Conservation (phyloP, 768 basidiomycete species). For the Naematelia aurantialba region DNA sequence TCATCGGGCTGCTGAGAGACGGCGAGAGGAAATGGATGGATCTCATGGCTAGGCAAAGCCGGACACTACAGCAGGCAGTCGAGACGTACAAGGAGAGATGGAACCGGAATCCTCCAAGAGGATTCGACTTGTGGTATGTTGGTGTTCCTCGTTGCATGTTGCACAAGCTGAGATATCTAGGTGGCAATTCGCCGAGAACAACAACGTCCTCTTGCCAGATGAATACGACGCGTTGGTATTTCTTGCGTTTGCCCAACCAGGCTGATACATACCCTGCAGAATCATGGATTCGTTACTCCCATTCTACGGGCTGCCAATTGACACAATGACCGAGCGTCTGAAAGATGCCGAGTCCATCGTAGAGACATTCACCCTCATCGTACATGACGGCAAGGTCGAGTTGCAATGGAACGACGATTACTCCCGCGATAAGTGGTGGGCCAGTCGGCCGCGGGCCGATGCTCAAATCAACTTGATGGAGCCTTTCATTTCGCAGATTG, state of each 20-base stretch:
- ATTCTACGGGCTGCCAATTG: conserved; percentile 47
- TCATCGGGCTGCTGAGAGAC: conserved; percentile 74
- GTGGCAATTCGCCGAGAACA: conserved; percentile 46
- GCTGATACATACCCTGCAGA: conserved; percentile 15
- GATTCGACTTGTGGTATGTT: conserved; percentile 80
- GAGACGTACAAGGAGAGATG: conserved; percentile 77
- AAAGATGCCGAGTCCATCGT: conserved; percentile 45
- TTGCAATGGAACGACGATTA: conserved; percentile 52
- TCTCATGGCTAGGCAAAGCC: conserved; percentile 71
- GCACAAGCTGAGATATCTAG: conserved; percentile 7
- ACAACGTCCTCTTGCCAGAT: conserved; percentile 48
- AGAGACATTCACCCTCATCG: conserved; percentile 51
- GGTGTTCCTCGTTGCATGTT: neutral
- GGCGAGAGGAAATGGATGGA: conserved; percentile 70
- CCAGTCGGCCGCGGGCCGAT: conserved; percentile 49
- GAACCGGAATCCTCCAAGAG: conserved; percentile 72
- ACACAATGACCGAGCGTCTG: conserved; percentile 43
- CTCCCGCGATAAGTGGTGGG: conserved; percentile 50
- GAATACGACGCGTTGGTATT: conserved; percentile 48
- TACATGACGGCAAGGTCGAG: conserved; percentile 50
- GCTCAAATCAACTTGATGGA: conserved; percentile 52
- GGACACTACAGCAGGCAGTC: conserved; percentile 72
- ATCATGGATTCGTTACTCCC: conserved; percentile 49
- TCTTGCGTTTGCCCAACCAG: neutral
- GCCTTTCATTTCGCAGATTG: conserved; percentile 45